Base-by-base conservation (phyloP, 2,329 filamentous ascomycete species). In the Emmonsiellopsis sp. region DNA sequence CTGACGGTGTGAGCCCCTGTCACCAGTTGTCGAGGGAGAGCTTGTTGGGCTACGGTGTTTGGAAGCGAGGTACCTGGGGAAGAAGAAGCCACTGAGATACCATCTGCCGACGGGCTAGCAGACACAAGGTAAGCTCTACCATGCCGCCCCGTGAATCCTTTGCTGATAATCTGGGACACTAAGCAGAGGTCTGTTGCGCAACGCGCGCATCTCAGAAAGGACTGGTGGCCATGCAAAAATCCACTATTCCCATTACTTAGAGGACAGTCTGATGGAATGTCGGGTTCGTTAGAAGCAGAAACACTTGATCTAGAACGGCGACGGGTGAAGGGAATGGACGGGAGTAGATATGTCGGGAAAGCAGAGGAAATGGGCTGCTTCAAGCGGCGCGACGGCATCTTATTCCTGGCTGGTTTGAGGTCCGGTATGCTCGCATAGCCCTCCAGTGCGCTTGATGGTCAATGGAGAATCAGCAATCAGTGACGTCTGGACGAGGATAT, bases 91-190 rank as follows among this genome's bases (percentile, higher is more conserved):
- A 65, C 57, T 10, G 63, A 64, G 10, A 64, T 58, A 48, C 64
- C 62, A 45, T 65, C 57, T 44, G 66, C 56, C 27, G 66, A 62
- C 6, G 68, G 60, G 5, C 68, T 65, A 2, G 78, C 74, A 1
- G 77, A 71, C 34, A 85, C 80, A 54, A 85, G 78, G 65, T 83
- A 84, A 42, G 82, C 82, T 53, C 81, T 79, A 5, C 82, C 82
- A 63, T 84, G 78, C 14, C 81, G 78, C 57, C 82, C 82, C 27
- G 79, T 84, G 67, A 85, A 85, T 52, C 81, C 81, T 69, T 84
- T 84, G 68, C 73, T 77, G 61, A 84, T 79, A 54, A 84, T 83
- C 57, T 82, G 79, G 5, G 74, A 74, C 13, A 78, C 77, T 52
- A 79, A 72, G 57, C 80, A 79, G 46, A 85, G 72, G 61, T 84